Percentiles rank a stretch among this genome's conserved stretches.
These are phyloP conservation scores for Sordariomycetes sp. DNA, from an alignment of 2,329 filamentous ascomycete species.

Conservation along the genomic window DNA sequence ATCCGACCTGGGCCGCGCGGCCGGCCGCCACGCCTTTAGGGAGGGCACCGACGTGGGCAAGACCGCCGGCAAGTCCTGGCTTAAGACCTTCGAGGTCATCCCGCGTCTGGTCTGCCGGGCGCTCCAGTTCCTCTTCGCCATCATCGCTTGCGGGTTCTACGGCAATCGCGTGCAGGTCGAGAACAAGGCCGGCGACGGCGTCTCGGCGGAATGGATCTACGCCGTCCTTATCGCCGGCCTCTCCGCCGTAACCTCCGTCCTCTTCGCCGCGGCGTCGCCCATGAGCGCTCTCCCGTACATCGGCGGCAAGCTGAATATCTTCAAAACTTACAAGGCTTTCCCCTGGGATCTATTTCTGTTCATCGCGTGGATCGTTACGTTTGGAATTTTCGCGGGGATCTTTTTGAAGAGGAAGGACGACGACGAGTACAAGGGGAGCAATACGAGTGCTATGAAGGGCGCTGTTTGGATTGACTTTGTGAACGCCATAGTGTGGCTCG, in stretches of 20 bases:
- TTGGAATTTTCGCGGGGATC: constrained; percentile 62
- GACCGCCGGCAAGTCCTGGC: constrained; percentile 29
- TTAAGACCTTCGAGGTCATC: constrained; percentile 33
- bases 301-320: constrained; percentile 19
- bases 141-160: constrained; percentile 61
- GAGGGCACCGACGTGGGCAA: constrained; percentile 26
- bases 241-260: constrained; percentile 38
- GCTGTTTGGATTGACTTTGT: constrained; percentile 64
- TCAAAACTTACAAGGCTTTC: constrained; percentile 31
- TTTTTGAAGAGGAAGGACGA: constrained; percentile 52
- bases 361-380: constrained; percentile 51
- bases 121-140: constrained; percentile 58
- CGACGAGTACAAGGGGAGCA: constrained; percentile 29
- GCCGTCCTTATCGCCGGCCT: constrained; percentile 48
- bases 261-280: constrained; percentile 26
- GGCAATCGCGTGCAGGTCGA: constrained; percentile 46
- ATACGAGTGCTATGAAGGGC: constrained; percentile 48
- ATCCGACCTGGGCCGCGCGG: constrained; percentile 19
- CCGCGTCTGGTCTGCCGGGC: constrained; percentile 46
- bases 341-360: constrained; percentile 32
- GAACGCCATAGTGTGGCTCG: constrained; percentile 56
- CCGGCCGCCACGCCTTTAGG: constrained; percentile 20
- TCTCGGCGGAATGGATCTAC: constrained; percentile 51
- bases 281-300: constrained; percentile 20
- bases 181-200: constrained; percentile 20